These are phyloP conservation scores for Diaporthe vaccinii DNA, from an alignment of 2,329 filamentous ascomycete genomes.

Conservation along the genomic window DNA sequence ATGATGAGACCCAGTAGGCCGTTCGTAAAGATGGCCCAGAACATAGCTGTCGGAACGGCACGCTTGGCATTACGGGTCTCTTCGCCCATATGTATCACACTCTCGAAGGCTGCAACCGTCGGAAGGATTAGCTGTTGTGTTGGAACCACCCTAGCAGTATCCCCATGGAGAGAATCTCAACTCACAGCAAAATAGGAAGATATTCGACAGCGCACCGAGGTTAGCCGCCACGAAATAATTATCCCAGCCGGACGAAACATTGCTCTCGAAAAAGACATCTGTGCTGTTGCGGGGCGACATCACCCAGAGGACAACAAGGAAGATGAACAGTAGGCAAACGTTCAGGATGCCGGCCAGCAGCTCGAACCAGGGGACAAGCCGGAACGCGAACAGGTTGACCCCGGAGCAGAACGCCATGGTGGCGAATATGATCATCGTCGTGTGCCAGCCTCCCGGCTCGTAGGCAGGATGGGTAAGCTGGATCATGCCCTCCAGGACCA, in stretches of 20 bases:
- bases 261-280: constrained; percentile 21
- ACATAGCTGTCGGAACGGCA: constrained; percentile 59
- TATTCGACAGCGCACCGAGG: constrained; percentile 52
- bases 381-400: constrained; percentile 51
- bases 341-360: constrained; percentile 51
- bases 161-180: not conserved
- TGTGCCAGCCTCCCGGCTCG: constrained; percentile 50
- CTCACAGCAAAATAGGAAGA: constrained; percentile 51
- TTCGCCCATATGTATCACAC: constrained; percentile 62
- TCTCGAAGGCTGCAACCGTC: constrained; percentile 56
- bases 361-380: constrained; percentile 56
- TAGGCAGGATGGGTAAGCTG: constrained; percentile 35
- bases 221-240: constrained; percentile 47
- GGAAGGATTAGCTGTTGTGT: not conserved
- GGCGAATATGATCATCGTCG: constrained; percentile 54
- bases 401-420: constrained; percentile 46
- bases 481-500: constrained; percentile 39
- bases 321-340: constrained; percentile 32
- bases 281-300: constrained; percentile 36
- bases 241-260: constrained; percentile 36
- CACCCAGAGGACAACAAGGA: constrained; percentile 36
- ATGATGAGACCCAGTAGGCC: constrained; percentile 56
- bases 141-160: no score
- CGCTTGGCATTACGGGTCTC: constrained; percentile 59
- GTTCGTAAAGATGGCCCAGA: constrained; percentile 59